Conservation (phyloP, 208 protist species). For the Naegleria gruberi region DNA sequence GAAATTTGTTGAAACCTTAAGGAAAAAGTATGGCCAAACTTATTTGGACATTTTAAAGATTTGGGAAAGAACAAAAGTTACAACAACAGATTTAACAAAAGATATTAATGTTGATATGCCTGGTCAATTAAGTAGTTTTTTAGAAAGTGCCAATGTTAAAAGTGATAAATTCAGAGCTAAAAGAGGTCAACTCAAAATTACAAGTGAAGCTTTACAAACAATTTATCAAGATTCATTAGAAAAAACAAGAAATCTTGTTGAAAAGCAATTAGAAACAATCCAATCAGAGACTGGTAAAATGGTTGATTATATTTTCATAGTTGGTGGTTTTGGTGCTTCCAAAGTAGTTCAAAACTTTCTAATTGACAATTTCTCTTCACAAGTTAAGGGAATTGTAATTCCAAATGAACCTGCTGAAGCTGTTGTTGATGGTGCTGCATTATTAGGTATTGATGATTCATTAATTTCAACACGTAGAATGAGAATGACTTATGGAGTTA, state of each 20-base stretch:
- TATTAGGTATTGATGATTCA: neutral
- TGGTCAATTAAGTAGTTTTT: neutral
- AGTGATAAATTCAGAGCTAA: neutral
- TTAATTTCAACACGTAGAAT: neutral
- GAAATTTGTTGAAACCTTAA: neutral
- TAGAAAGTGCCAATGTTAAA: neutral
- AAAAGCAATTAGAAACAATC: neutral
- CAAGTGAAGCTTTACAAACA: neutral
- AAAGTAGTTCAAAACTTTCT: neutral
- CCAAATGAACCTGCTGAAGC: neutral
- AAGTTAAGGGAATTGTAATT: neutral
- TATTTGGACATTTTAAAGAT: neutral
- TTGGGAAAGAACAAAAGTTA: neutral
- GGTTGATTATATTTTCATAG: neutral
- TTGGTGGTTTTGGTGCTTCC: neutral
- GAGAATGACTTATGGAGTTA: neutral
- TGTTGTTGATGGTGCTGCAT: neutral
- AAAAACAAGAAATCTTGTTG: neutral
- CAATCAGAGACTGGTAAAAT: neutral
- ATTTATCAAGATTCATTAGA: neutral
- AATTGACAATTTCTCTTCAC: neutral
- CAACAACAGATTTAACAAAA: neutral
- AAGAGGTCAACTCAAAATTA: neutral
- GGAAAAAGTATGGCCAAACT: neutral
- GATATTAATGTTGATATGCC: neutral